Percentiles rank a stretch among this genome's conserved stretches.
These are phyloP conservation scores for Populus deltoides DNA, from an alignment of 345 rosid genomes.

Conservation along the genomic window DNA sequence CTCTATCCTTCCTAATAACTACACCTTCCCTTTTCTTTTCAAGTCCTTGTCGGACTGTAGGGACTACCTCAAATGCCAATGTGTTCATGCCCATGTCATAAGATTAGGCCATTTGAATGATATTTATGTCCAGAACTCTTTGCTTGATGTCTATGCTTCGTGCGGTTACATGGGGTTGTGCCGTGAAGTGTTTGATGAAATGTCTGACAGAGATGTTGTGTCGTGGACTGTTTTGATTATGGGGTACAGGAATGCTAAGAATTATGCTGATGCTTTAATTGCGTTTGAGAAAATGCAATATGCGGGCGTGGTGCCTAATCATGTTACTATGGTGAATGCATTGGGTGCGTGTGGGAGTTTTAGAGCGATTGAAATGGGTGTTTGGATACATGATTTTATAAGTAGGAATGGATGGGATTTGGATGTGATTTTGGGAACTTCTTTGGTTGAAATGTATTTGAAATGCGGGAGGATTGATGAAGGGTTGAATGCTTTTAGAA, in stretches of 20 bases:
- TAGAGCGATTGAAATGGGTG: conserved; percentile 51
- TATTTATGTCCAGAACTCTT: conserved; percentile 44
- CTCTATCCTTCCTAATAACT: conserved; percentile 39
- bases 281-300: conserved; percentile 53
- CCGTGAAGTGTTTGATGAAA: conserved; percentile 50
- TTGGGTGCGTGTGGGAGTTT: conserved; percentile 43
- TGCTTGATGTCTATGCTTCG: conserved; percentile 38
- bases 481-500: conserved; percentile 35
- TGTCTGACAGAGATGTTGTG: conserved; percentile 49
- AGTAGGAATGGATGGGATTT: conserved; percentile 46
- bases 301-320: conserved; percentile 47
- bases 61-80: conserved; percentile 30
- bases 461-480: conserved; percentile 51
- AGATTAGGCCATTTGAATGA: conserved; percentile 42
- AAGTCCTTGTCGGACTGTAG: conserved; percentile 47
- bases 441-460: conserved; percentile 50
- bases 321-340: conserved; percentile 57
- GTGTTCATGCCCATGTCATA: conserved; percentile 44
- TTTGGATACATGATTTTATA: conserved; percentile 52
- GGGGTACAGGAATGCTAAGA: conserved; percentile 32
- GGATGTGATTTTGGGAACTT: conserved; percentile 53
- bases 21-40: conserved; percentile 54
- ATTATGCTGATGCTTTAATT: conserved; percentile 42
- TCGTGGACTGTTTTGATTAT: conserved; percentile 56
- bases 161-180: conserved; percentile 33